A percentile compares a stretch with the other conserved stretches of the same genome.
phyloP scores from a whole-genome alignment of 2,329 filamentous ascomycete species.

The Dendrostoma leiphaemia region DNA sequence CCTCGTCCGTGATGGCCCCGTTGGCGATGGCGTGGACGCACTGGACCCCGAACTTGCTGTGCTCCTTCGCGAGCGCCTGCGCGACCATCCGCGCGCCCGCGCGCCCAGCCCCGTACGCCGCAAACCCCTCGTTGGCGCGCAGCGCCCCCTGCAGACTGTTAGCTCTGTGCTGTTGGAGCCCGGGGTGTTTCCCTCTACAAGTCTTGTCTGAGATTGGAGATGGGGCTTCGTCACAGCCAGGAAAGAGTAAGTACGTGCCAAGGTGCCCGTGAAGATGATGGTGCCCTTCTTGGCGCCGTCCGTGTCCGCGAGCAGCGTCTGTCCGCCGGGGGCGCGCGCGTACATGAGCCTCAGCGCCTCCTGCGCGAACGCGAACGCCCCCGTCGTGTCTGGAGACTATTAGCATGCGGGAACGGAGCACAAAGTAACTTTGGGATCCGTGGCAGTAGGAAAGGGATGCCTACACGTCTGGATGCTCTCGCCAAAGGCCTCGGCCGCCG shows the following conservation, averaged over 20 bases:
- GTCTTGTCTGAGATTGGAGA: too few species aligned
- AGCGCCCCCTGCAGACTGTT: too few species aligned
- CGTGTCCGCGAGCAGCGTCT: conserved; percentile 39
- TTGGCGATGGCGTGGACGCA: conserved; percentile 60
- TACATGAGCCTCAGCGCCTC: conserved; percentile 50
- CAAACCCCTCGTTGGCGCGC: conserved; percentile 51
- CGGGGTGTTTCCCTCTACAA: too few species aligned
- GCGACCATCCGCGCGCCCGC: conserved; percentile 53
- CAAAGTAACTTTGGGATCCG: too few species aligned
- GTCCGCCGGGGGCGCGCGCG: conserved; percentile 47
- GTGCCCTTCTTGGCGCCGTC: conserved; percentile 53
- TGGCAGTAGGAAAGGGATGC: too few species aligned
- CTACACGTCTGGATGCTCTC: conserved; percentile 46
- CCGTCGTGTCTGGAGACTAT: too few species aligned
- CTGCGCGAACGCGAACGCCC: conserved; percentile 55
- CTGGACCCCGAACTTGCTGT: conserved; percentile 54
- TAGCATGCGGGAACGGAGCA: too few species aligned
- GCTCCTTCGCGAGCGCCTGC: conserved; percentile 54
- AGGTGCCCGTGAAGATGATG: conserved; percentile 55
- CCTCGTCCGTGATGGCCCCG: conserved; percentile 49
- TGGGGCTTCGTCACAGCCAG: too few species aligned
- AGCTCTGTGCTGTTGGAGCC: too few species aligned
- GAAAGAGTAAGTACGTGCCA: too few species aligned
- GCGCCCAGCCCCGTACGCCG: conserved; percentile 52
- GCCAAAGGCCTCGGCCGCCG: conserved; percentile 48